Percentiles rank a stretch among this genome's conserved stretches.
Conservation (phyloP, 1,139 yeast genomes). For the Yamadazyma songkhlaensis region DNA sequence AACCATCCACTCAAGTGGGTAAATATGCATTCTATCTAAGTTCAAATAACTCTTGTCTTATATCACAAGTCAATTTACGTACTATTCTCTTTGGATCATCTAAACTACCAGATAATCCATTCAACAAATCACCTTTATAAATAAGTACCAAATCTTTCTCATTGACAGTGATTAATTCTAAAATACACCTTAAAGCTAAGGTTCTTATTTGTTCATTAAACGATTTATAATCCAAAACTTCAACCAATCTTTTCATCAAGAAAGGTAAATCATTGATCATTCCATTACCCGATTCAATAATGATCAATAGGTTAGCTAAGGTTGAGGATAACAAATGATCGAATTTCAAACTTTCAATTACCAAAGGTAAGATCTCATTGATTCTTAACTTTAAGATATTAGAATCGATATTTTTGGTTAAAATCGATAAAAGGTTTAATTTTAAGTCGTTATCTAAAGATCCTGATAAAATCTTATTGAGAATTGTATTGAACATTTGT, state of each 20-base stretch:
- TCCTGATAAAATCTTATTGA: slow-evolving; percentile 44
- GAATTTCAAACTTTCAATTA: slow-evolving; percentile 61
- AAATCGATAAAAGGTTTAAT: slow-evolving; percentile 62
- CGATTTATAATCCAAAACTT: slow-evolving; percentile 20
- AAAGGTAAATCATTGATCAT: slow-evolving; percentile 44
- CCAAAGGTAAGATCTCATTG: slow-evolving; percentile 61
- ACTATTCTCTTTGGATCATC: slow-evolving; percentile 77
- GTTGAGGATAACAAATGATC: slow-evolving; percentile 56
- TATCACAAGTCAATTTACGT: slow-evolving; percentile 71
- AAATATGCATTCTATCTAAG: slow-evolving; percentile 21
- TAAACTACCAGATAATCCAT: slow-evolving; percentile 48
- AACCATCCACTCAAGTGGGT: no score
- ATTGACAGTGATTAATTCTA: slow-evolving; percentile 39
- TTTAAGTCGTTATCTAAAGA: slow-evolving; percentile 24
- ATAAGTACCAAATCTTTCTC: slow-evolving; percentile 45
- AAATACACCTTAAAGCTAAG: slow-evolving; percentile 56
- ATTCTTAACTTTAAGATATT: slow-evolving; percentile 62
- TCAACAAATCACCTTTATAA: slow-evolving; percentile 50
- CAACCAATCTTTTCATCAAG: slow-evolving; percentile 54
- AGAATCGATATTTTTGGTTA: slow-evolving; percentile 58
- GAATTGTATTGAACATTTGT: slow-evolving; percentile 58
- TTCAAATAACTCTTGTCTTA: slow-evolving; percentile 75
- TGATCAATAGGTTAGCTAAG: slow-evolving; percentile 49
- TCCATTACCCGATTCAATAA: slow-evolving; percentile 22
- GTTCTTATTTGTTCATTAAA: slow-evolving; percentile 49